Base-by-base conservation (phyloP, 1,284 basidiomycete genomes). In the Malassezia pachydermatis region DNA sequence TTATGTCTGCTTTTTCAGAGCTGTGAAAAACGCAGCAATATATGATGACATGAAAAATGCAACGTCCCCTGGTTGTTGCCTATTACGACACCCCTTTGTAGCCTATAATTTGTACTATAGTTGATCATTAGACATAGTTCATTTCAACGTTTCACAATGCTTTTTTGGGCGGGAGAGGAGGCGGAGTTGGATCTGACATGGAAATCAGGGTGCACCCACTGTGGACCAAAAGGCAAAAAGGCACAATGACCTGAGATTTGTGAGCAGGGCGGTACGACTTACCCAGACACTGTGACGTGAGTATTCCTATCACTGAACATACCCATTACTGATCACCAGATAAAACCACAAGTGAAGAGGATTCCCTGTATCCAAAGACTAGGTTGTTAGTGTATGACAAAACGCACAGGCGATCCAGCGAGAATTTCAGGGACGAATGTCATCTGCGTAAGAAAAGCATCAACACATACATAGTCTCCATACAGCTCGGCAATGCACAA, bases 341-440 rank as follows among this genome's bases (percentile, higher is more conserved):
- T 50, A 50, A 16, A 50, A 35, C 41, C 41, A 50, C 10, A 50
- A 25, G 25, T 44, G 42, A 11, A 50, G 29, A 20, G 40, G 45
- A 24, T 44, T 23, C 2, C 22, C 20, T 16, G 32, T 40, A 24
- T 25, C 35, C 2, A 58, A 22, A 41, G 54, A 22, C 41, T 30
- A 24, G 38, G 5, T 32, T 24, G 41, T 38, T 32, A 41, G 25
- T n/a, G n/a, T n/a, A 25, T 10, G 28, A 20, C 9, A 37, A 32
- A 9, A 32, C 32, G 35, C 34, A 48, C 41, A 22, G 20, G 27
- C 27, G 47, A 54, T 3, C 59, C 57, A 5, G 54, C 48, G 20
- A 67, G 43, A 63, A 63, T 66, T 40, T 67, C 67, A 4, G 65
- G 63, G 3, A 58, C 54, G 41, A 67, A 69, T n/a, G 66, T 69